phyloP scores from a whole-genome alignment of 306 rosid genomes.

The Prunus campanulata region DNA sequence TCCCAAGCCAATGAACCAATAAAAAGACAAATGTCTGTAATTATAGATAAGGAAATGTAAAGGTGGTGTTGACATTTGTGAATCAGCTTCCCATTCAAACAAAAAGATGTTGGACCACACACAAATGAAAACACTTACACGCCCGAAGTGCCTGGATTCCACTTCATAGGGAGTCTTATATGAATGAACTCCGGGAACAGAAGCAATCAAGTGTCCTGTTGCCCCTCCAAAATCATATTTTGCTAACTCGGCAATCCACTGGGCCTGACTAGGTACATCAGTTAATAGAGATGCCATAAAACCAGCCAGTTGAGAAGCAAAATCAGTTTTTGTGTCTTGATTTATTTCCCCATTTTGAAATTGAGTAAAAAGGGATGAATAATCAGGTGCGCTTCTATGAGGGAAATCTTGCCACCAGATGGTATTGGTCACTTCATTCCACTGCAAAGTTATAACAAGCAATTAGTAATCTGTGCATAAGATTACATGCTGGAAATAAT shows the following conservation, averaged over 20 bases:
- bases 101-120: conserved; percentile 10
- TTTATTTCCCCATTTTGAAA: conserved; percentile 19
- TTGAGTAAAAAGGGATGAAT: conserved; percentile 59
- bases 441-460: conserved; percentile 42
- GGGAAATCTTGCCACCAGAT: conserved; percentile 96
- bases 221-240: conserved; percentile 74
- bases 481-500: not conserved
- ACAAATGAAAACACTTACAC: conserved; percentile 38
- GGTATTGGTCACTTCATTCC: conserved; percentile 76
- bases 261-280: conserved; percentile 68
- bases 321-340: conserved; percentile 50
- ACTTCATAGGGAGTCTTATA: conserved; percentile 37
- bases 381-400: conserved; percentile 37
- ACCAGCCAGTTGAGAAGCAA: conserved; percentile 78
- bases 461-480: not conserved
- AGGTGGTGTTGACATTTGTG: conserved; percentile 7
- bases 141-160: conserved; percentile 28
- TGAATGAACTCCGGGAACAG: conserved; percentile 73
- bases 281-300: conserved; percentile 73
- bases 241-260: conserved; percentile 66
- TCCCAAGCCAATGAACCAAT: conserved; percentile 13
- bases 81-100: conserved; percentile 5
- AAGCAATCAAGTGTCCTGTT: conserved; percentile 66
- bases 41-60: not conserved
- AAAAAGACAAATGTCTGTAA: conserved; percentile 12